Evolutionary conservation across 495 filamentous ascomycete species (phyloP).

Genomic region (Penicillium waksmanii): DNA sequence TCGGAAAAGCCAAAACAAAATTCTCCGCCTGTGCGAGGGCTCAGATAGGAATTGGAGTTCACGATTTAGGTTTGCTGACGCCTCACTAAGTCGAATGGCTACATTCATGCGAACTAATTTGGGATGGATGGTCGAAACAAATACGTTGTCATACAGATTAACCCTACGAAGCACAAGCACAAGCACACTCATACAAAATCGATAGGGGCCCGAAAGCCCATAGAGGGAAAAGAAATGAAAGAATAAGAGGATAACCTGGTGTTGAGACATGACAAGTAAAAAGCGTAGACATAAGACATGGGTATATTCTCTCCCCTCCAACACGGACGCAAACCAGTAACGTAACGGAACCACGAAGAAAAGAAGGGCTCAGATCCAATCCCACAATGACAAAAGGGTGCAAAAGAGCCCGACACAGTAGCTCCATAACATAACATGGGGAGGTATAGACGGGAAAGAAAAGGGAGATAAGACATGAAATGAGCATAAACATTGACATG

Average conservation of each 20-base stretch:
- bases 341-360: constrained; percentile 8
- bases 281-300: constrained; percentile 25
- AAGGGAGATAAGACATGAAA: constrained; percentile 6
- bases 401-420: neutral
- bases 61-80: neutral
- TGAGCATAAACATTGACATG: constrained; percentile 7
- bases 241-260: constrained; percentile 30
- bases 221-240: constrained; percentile 2
- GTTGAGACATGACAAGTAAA: constrained; percentile 33
- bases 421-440: neutral
- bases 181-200: constrained; percentile 10
- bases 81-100: neutral
- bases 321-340: constrained; percentile 20
- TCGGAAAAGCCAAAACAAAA: too few species aligned
- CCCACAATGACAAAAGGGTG: neutral
- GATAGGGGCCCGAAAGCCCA: constrained; percentile 13
- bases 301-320: constrained; percentile 36
- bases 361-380: constrained; percentile 22
- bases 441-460: neutral
- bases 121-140: neutral
- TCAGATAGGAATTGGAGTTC: neutral
- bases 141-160: constrained; percentile 4
- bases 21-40: neutral
- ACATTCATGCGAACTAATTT: neutral
- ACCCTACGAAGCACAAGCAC: constrained; percentile 1